Percentiles rank a stretch among this genome's conserved stretches.
These are phyloP conservation scores for Phytopythium cucurbitacearum DNA, from an alignment of 352 stramenopile genomes.

Conservation along the genomic window DNA sequence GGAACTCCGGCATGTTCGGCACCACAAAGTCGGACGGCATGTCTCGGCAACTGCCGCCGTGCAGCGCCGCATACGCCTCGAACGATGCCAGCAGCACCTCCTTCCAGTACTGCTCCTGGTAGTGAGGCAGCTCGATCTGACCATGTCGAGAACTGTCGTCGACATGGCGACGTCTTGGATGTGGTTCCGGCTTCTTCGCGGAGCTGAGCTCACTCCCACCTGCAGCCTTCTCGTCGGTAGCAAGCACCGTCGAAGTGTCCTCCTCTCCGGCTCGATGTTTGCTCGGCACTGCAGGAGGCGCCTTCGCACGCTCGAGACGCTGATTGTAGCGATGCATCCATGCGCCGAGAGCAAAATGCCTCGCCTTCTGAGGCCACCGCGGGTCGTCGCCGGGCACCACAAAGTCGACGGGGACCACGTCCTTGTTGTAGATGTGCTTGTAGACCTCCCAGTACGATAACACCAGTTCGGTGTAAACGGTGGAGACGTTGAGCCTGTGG, in stretches of 20 bases:
- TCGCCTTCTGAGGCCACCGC: slow-evolving; percentile 83
- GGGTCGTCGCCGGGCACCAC: slow-evolving; percentile 68
- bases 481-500: slow-evolving; percentile 26
- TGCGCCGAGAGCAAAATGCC: slow-evolving; percentile 83
- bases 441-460: slow-evolving; percentile 67
- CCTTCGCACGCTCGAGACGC: not conserved
- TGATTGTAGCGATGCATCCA: slow-evolving; percentile 71
- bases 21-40: slow-evolving; percentile 65
- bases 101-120: slow-evolving; percentile 70
- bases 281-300: slow-evolving; percentile 1
- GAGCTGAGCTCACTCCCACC: not conserved
- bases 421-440: slow-evolving; percentile 68
- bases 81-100: slow-evolving; percentile 69
- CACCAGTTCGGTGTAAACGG: slow-evolving; percentile 42
- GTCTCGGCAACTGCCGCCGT: slow-evolving; percentile 41
- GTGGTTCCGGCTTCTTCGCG: not conserved
- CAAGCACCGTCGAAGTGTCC: no score
- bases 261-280: slow-evolving; percentile 2
- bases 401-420: slow-evolving; percentile 61
- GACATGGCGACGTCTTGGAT: not conserved
- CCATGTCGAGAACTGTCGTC: not conserved
- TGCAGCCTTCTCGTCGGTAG: not conserved
- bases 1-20: slow-evolving; percentile 47
- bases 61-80: slow-evolving; percentile 35
- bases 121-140: slow-evolving; percentile 20